Evolutionary conservation across 805 yeast species (phyloP).

Genomic region (Cyberlindnera mrakii): DNA sequence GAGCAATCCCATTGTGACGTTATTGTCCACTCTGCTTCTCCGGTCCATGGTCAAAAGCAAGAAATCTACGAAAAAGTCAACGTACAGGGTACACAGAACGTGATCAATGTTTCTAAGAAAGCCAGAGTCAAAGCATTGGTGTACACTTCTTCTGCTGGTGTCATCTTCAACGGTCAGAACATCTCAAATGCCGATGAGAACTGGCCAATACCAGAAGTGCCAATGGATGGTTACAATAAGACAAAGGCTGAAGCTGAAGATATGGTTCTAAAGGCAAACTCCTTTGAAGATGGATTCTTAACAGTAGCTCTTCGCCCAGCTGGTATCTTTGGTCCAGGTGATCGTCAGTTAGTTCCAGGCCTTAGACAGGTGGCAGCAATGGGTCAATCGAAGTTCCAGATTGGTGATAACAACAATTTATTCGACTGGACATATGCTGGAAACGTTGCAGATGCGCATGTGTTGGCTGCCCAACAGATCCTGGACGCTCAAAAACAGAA

Average conservation of each 20-base stretch:
- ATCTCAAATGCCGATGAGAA: conserved; percentile 87
- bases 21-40: conserved; percentile 94
- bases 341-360: conserved; percentile 93
- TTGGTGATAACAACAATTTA: conserved; percentile 89
- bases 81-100: conserved; percentile 78
- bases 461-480: conserved; percentile 78
- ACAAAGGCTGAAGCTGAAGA: conserved; percentile 91
- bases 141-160: conserved; percentile 97
- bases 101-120: conserved; percentile 59
- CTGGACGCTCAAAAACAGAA: conserved; percentile 38
- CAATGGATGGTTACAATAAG: conserved; percentile 96
- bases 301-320: conserved; percentile 95
- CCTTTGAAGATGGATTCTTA: conserved; percentile 43
- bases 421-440: conserved; percentile 99
- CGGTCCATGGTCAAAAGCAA: conserved; percentile 83
- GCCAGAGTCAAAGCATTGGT: conserved; percentile 57
- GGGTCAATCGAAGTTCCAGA: conserved; percentile 88
- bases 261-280: conserved; percentile 70
- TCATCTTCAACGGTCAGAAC: conserved; percentile 92
- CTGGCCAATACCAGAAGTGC: conserved; percentile 85
- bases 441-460: conserved; percentile 95
- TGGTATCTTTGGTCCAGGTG: conserved; percentile 98
- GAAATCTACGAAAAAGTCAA: conserved; percentile 84
- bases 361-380: conserved; percentile 72
- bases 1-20: conserved; percentile 55